Evolutionary conservation across 164 flowering plant species (phyloP), one percentile per base, ranked within the genome.

Genomic region (Nymphaea thermarum): DNA sequence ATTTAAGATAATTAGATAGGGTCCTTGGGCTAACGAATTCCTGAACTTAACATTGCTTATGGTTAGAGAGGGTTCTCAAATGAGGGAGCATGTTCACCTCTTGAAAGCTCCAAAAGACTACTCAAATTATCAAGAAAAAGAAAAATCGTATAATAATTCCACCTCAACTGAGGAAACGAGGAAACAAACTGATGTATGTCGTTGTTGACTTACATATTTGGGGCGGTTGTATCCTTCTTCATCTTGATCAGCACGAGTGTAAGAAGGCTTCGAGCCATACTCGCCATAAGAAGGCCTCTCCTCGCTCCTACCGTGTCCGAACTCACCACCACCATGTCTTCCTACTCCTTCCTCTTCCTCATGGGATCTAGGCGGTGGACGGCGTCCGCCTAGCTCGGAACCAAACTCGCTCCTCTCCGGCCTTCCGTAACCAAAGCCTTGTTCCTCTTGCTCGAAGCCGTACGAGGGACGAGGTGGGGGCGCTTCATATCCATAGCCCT

Each of bases 371-470:
- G 64, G 64, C 64, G 25, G 6, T n/a, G 25, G 16, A 4, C 64
- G 36, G 60, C 16, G 16, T 10, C 60, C 60, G 16, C 60, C 60
- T 55, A 66, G 66, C 66, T 62, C 71, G 68, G 70, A n/a, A 17
- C 36, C 36, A 25, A 25, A 25, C 36, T 25, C 36, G 36, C 36
- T 25, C 36, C 36, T 25, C 36, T 25, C 36, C 36, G 36, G 36
- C 36, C 36, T 25, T 25, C 70, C 47, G 14, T 59, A 60, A 16
- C 70, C 70, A 43, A 55, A 60, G 43, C 42, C 70, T 15, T 60
- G 47, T 25, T 42, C 59, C 43, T 42, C 36, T 43, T 14, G 45
- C 67, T 18, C 57, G 53, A 18, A 5, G 36, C 57, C 44, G 25
- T 51, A 60, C 4, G 14, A 6, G 4, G 11, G 60, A 42, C 43